Evolutionary conservation across 1,284 basidiomycete species (phyloP).

Genomic region (Polyporus tsugae): DNA sequence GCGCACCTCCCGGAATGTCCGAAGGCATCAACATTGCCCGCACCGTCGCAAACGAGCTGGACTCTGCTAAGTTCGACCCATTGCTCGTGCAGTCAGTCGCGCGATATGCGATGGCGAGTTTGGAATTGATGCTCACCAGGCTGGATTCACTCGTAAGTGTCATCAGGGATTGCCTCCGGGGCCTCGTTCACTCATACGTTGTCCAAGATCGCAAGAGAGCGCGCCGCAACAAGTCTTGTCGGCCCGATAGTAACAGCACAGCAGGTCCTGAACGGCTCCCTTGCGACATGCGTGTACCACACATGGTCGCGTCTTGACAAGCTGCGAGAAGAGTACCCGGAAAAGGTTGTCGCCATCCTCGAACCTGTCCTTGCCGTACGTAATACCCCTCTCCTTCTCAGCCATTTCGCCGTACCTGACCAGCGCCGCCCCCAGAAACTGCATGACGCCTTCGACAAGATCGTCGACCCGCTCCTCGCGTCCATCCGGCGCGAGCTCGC

Average conservation of each 20-base stretch:
- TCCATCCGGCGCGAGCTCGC: slow-evolving; percentile 84
- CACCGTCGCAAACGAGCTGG: slow-evolving; percentile 87
- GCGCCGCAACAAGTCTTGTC: slow-evolving; percentile 76
- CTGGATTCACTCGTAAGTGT: slow-evolving; percentile 72
- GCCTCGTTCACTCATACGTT: slow-evolving; percentile 6
- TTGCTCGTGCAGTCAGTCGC: slow-evolving; percentile 83
- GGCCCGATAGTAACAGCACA: slow-evolving; percentile 83
- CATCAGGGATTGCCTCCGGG: not conserved
- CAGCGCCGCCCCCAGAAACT: slow-evolving; percentile 57
- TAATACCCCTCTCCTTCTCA: not conserved
- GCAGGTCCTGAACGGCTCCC: slow-evolving; percentile 77
- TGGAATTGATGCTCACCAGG: slow-evolving; percentile 72
- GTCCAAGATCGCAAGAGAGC: slow-evolving; percentile 75
- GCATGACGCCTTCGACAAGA: slow-evolving; percentile 62
- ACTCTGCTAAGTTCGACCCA: slow-evolving; percentile 93
- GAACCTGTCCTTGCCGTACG: slow-evolving; percentile 67
- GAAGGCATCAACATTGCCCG: slow-evolving; percentile 84
- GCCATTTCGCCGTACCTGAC: not conserved
- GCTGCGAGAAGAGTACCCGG: slow-evolving; percentile 76
- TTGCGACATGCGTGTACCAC: slow-evolving; percentile 83
- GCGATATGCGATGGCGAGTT: slow-evolving; percentile 68
- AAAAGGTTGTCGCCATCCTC: slow-evolving; percentile 67
- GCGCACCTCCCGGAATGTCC: slow-evolving; percentile 73
- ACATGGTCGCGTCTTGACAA: slow-evolving; percentile 76
- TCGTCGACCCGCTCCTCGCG: slow-evolving; percentile 75